Base-by-base conservation (phyloP, 495 filamentous ascomycete species). In the Cairneyella variabilis region DNA sequence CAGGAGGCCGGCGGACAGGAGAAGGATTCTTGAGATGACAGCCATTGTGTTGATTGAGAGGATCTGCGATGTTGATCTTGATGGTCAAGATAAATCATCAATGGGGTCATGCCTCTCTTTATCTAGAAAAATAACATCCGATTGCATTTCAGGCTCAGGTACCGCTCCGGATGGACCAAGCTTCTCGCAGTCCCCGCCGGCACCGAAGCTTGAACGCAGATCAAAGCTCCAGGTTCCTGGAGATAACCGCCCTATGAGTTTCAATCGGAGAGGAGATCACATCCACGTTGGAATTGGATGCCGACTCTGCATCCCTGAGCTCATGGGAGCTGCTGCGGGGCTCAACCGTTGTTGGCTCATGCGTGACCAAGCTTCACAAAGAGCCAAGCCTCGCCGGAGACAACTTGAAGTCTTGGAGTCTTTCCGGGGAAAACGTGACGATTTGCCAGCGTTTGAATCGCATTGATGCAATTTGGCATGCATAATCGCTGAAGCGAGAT, bases 1-100 rank as follows among this genome's bases (percentile, higher is more conserved):
- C 20, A 63, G 47, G 26, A 72, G 47, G 32, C 45, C 44, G 34
- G 43, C 12, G 2, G 53, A 50, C 28, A 46, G 7, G 12, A 45
- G 36, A 9, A 57, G 21, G 10, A 51, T 38, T 51, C 38, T 51
- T 37, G 54, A 56, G n/a, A 57, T n/a, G 20, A 54, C 21, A 54
- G 43, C 42, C 44, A 47, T 54, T 8, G 10, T 54, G n/a, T n/a
- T n/a, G n/a, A n/a, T n/a, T n/a, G n/a, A n/a, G 52, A 38, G 20
- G 26, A 7, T 32, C 7, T 32, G 28, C 28, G 28, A 32, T 32
- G 6, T 6, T 32, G 28, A 32, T 7, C 28, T 32, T 32, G 14
- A 32, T 32, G 28, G 28, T 32, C 7, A 32, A 32, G 28, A 32
- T 14, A 32, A 14, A 32, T 32, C 28, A 32, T 14, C 28, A 14